Evolutionary conservation across 352 stramenopile genomes (phyloP).

Genomic region (Phytophthora podocarpi): DNA sequence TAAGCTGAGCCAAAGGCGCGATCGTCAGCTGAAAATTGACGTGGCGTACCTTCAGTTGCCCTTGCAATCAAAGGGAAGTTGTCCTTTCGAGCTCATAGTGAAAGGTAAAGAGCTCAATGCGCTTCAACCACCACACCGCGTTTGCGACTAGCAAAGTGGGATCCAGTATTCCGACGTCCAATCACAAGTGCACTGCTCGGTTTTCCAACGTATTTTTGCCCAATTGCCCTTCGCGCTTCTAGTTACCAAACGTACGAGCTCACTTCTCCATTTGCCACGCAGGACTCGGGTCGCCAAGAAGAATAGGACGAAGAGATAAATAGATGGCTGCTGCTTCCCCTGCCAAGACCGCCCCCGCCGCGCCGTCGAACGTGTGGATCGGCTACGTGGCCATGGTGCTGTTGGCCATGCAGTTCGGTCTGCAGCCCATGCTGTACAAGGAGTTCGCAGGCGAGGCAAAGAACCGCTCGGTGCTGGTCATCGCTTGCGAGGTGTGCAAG

Average conservation of each 20-base stretch:
- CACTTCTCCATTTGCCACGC: slow-evolving; percentile 24
- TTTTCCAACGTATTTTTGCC: slow-evolving; percentile 7
- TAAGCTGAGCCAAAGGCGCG: background rate
- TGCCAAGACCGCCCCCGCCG: background rate
- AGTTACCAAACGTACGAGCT: too few species aligned
- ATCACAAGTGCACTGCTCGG: slow-evolving; percentile 8
- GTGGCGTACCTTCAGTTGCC: background rate
- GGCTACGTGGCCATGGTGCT: slow-evolving; percentile 64
- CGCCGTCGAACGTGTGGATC: slow-evolving; percentile 26
- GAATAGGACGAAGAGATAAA: too few species aligned
- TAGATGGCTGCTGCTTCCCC: slow-evolving; percentile 13
- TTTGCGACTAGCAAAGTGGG: slow-evolving; percentile 31
- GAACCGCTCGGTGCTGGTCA: slow-evolving; percentile 71
- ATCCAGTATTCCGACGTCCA: background rate
- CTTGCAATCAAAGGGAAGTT: slow-evolving; percentile 4
- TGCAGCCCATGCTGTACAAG: slow-evolving; percentile 87
- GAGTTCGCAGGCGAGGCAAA: slow-evolving; percentile 63
- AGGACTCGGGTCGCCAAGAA: slow-evolving; percentile 5
- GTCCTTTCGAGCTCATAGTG: slow-evolving; percentile 8
- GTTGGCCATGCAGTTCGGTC: slow-evolving; percentile 80
- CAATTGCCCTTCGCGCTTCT: too few species aligned
- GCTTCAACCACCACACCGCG: slow-evolving; percentile 31
- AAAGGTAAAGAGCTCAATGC: background rate
- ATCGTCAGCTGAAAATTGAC: background rate
- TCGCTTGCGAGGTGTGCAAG: slow-evolving; percentile 78